Percentiles rank a stretch among this genome's conserved stretches.
These are phyloP conservation scores for Penicillium sp. DNA, from an alignment of 2,329 filamentous ascomycete genomes.

Conservation along the genomic window DNA sequence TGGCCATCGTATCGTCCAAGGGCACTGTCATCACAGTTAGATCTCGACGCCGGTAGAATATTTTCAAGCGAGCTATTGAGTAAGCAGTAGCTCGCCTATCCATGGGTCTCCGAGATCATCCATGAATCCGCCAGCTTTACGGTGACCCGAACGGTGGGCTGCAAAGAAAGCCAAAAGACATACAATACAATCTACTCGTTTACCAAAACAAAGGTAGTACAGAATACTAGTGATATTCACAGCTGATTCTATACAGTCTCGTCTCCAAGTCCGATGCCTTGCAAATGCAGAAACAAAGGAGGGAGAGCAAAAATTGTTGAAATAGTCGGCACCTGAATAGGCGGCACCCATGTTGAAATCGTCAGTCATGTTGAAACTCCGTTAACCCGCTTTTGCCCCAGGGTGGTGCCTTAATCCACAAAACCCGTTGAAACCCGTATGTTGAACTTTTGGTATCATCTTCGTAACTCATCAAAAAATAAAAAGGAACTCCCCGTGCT, in stretches of 20 bases:
- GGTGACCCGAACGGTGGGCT: no score
- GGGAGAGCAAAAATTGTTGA: slow-evolving; percentile 36
- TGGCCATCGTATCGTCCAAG: no score
- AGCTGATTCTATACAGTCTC: slow-evolving; percentile 23
- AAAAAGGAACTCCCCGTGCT: slow-evolving; percentile 27
- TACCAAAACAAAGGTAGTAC: not conserved
- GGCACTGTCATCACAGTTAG: no score
- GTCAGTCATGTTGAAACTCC: slow-evolving; percentile 44
- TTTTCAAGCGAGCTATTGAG: no score
- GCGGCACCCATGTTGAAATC: slow-evolving; percentile 50
- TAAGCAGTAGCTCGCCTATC: no score
- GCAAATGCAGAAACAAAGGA: slow-evolving; percentile 19
- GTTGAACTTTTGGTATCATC: slow-evolving; percentile 46
- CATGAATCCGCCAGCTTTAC: no score
- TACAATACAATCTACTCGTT: not conserved
- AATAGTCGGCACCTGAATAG: slow-evolving; percentile 28
- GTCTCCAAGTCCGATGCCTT: slow-evolving; percentile 27
- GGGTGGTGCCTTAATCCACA: slow-evolving; percentile 30
- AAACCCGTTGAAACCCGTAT: slow-evolving; percentile 40
- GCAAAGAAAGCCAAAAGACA: no score
- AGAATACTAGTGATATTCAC: slow-evolving; percentile 15
- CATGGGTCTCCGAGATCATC: no score
- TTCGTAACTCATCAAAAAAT: slow-evolving; percentile 40
- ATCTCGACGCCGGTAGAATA: no score
- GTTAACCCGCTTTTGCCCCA: slow-evolving; percentile 30